These are phyloP conservation scores for Fusarium lateritium DNA, from an alignment of 2,329 filamentous ascomycete genomes.

Conservation along the genomic window DNA sequence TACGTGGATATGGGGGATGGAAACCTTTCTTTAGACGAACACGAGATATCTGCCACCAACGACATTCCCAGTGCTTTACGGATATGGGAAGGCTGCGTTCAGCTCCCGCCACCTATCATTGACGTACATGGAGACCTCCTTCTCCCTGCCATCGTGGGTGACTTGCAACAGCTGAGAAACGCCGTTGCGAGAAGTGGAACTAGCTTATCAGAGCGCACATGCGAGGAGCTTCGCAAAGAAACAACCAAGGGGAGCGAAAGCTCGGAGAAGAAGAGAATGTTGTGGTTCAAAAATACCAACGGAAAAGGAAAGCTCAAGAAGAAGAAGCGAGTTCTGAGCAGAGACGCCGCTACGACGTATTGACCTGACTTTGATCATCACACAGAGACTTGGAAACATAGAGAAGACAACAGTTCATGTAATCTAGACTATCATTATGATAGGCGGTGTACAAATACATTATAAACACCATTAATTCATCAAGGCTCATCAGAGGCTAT, in stretches of 20 bases:
- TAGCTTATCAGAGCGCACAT: constrained; percentile 33
- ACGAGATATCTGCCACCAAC: constrained; percentile 17
- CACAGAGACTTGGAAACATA: background rate
- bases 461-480: too few relatives aligned
- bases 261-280: constrained; percentile 25
- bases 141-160: constrained; percentile 36
- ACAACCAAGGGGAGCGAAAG: background rate
- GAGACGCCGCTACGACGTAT: constrained; percentile 27
- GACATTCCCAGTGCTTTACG: constrained; percentile 6
- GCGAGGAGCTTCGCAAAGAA: constrained; percentile 18
- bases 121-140: constrained; percentile 25
- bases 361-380: background rate
- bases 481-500: too few relatives aligned
- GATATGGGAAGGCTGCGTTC: constrained; percentile 44
- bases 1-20: constrained; percentile 49
- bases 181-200: constrained; percentile 9
- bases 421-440: background rate
- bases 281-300: constrained; percentile 31
- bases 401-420: background rate
- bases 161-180: constrained; percentile 35
- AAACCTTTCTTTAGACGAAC: constrained; percentile 40
- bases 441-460: constrained; percentile 11
- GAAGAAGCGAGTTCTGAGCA: constrained; percentile 31
- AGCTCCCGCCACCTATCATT: constrained; percentile 46
- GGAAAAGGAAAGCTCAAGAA: constrained; percentile 29